These are phyloP conservation scores for Mitragyna speciosa DNA, from an alignment of 257 asterid genomes.

Conservation along the genomic window DNA sequence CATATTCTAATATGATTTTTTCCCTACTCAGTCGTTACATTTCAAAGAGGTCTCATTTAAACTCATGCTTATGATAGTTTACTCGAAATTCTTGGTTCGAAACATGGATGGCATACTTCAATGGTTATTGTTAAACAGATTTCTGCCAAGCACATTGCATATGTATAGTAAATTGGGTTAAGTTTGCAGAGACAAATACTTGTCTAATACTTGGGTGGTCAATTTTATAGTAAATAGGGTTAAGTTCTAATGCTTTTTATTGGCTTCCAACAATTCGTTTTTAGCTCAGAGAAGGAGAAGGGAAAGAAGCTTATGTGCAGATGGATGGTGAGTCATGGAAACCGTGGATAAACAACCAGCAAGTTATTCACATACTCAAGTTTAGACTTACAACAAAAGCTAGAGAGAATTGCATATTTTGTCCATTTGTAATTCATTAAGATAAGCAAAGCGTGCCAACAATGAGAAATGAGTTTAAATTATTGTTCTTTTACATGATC, in stretches of 20 bases:
- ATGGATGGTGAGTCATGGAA: conserved; percentile 97
- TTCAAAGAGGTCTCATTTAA: too few relatives aligned
- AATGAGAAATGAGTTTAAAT: too few relatives aligned
- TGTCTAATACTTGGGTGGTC: neutral
- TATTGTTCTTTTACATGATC: too few relatives aligned
- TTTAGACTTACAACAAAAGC: too few relatives aligned
- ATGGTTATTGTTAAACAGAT: conserved; percentile 84
- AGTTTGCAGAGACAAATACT: neutral
- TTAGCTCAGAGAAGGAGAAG: conserved; percentile 89
- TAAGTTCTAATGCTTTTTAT: conserved; percentile 10
- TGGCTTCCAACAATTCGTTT: conserved; percentile 78
- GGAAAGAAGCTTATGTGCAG: conserved; percentile 79
- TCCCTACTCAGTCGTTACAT: too few relatives aligned
- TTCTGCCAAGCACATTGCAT: conserved; percentile 84
- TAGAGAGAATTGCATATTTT: neutral
- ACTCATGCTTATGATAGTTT: too few relatives aligned
- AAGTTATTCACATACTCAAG: too few relatives aligned
- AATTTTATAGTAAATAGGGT: too few relatives aligned
- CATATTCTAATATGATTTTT: too few relatives aligned
- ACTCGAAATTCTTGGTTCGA: too few relatives aligned
- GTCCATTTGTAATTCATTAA: too few relatives aligned
- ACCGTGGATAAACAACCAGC: conserved; percentile 46
- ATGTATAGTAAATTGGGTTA: conserved; percentile 41
- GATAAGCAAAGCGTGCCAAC: too few relatives aligned
- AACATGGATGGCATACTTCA: conserved; percentile 96